These are phyloP conservation scores for Peltaster fructicola DNA, from an alignment of 2,329 filamentous ascomycete species.

Conservation along the genomic window DNA sequence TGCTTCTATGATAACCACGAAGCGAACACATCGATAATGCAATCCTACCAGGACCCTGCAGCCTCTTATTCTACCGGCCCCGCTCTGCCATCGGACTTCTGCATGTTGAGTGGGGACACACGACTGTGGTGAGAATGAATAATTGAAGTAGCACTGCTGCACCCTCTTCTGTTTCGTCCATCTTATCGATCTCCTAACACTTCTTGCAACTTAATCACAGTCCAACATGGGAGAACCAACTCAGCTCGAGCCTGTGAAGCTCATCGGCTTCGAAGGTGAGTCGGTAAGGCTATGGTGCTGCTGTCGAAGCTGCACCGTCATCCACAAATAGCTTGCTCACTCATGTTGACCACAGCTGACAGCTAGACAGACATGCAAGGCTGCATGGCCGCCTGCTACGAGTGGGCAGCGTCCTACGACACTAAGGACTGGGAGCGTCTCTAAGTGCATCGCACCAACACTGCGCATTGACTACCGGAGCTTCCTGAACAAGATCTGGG, in stretches of 20 bases:
- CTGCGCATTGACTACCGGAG: slow-evolving; percentile 50
- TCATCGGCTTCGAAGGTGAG: slow-evolving; percentile 19
- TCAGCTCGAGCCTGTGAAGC: slow-evolving; percentile 17
- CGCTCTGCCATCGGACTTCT: no score
- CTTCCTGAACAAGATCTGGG: slow-evolving; percentile 38
- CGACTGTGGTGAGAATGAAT: no score
- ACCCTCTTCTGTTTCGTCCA: no score
- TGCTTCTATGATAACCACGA: no score
- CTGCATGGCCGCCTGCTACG: slow-evolving; percentile 30
- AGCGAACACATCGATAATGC: no score
- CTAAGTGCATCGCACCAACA: slow-evolving; percentile 45
- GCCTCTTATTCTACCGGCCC: no score
- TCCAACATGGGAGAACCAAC: slow-evolving; percentile 5
- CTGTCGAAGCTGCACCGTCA: background rate
- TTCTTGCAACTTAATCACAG: no score
- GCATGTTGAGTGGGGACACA: no score
- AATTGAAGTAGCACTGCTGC: no score
- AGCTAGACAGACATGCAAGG: slow-evolving; percentile 18
- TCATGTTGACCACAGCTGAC: slow-evolving; percentile 2
- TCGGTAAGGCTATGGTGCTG: slow-evolving; percentile 2
- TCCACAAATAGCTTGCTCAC: background rate
- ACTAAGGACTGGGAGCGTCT: slow-evolving; percentile 48
- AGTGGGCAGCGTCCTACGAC: slow-evolving; percentile 50
- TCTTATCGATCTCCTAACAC: no score
- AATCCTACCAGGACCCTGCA: no score